phyloP scores from a whole-genome alignment of 2,329 filamentous ascomycete genomes.

The Hortaea sp. region DNA sequence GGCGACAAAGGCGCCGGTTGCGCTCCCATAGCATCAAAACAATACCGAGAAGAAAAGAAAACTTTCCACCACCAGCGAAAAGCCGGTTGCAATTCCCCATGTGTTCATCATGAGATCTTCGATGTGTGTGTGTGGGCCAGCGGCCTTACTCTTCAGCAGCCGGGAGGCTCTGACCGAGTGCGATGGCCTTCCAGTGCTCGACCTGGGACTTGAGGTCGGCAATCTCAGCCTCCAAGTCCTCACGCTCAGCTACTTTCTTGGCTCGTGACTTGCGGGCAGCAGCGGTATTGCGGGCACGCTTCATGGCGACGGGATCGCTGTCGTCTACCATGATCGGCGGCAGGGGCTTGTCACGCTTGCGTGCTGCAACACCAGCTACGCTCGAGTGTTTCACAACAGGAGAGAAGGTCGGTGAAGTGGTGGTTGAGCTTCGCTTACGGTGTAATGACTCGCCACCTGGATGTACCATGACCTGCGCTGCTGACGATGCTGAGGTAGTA shows the following conservation, averaged over 20 bases:
- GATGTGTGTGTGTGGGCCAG: not conserved
- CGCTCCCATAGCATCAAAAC: constrained; percentile 4
- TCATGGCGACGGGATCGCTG: constrained; percentile 66
- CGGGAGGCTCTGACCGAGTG: not conserved
- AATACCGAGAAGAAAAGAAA: constrained; percentile 9
- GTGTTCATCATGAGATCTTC: not conserved
- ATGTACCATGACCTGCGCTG: constrained; percentile 28
- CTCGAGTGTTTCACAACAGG: constrained; percentile 52
- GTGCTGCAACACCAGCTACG: constrained; percentile 57
- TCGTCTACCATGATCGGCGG: constrained; percentile 70
- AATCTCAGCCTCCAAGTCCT: constrained; percentile 65
- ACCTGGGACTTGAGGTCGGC: constrained; percentile 34
- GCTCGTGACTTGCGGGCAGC: constrained; percentile 88
- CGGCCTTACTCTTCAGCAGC: constrained; percentile 1
- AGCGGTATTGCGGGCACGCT: constrained; percentile 87
- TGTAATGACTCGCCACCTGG: constrained; percentile 22
- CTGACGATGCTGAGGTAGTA: constrained; percentile 25
- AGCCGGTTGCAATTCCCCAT: not conserved
- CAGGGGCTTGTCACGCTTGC: constrained; percentile 71
- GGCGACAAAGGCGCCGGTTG: constrained; percentile 11
- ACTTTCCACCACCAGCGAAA: constrained; percentile 1
- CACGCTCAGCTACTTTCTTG: constrained; percentile 68
- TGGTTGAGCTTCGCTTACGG: constrained; percentile 27
- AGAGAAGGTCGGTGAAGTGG: constrained; percentile 33
- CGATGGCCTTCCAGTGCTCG: constrained; percentile 17